Conservation (phyloP, 163 green algal species). For the Prototheca cutis region DNA sequence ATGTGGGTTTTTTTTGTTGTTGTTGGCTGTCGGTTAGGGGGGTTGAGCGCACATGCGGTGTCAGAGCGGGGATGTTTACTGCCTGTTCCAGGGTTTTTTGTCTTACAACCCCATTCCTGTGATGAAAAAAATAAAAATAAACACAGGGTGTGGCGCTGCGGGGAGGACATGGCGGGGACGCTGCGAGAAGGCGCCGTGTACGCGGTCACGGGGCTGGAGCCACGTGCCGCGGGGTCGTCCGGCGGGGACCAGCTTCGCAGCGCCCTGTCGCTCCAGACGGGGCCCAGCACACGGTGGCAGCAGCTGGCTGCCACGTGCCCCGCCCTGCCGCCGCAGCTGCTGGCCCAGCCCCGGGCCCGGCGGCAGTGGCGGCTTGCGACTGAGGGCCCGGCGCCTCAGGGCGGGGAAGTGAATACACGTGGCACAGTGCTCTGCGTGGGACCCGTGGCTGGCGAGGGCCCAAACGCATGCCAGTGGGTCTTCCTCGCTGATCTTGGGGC, state of each 20-base stretch:
- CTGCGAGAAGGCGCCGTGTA: conserved; percentile 8
- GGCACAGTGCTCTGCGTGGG: background rate
- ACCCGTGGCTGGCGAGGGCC: background rate
- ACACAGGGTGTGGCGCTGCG: background rate
- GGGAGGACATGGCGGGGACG: background rate
- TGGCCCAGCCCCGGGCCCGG: background rate
- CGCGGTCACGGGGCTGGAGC: conserved; percentile 1
- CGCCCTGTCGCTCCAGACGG: background rate
- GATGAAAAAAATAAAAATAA: no score
- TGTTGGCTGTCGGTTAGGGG: no score
- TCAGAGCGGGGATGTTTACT: no score
- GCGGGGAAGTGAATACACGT: background rate
- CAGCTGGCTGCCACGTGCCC: background rate
- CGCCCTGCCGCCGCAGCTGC: background rate
- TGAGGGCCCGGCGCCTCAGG: background rate
- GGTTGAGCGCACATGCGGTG: no score
- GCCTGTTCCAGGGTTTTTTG: no score
- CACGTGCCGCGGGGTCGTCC: background rate
- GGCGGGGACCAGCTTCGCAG: background rate
- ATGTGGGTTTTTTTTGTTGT: no score
- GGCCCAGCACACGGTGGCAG: background rate
- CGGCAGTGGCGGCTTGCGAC: background rate
- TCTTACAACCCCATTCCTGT: no score
- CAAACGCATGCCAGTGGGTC: conserved; percentile 16
- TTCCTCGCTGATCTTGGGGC: conserved; percentile 22